Percentiles rank a stretch among this genome's conserved stretches.
These are phyloP conservation scores for Lineolata rhizophorae DNA, from an alignment of 495 filamentous ascomycete genomes.

Conservation along the genomic window DNA sequence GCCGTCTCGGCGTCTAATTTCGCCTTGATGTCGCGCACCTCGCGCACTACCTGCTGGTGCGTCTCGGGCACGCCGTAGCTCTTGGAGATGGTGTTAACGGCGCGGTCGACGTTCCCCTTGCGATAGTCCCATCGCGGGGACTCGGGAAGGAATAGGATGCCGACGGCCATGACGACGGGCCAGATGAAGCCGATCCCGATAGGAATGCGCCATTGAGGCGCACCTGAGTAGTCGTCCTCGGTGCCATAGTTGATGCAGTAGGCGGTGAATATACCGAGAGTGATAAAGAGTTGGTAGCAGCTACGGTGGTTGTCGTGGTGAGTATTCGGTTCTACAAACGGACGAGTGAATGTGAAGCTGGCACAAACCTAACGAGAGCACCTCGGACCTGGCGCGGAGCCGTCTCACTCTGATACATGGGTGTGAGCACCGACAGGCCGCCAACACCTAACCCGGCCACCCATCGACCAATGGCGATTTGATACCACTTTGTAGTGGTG, in stretches of 20 bases:
- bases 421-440: slow-evolving; percentile 12
- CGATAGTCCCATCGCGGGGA: slow-evolving; percentile 19
- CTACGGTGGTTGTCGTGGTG: too few species aligned
- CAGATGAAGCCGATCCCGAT: slow-evolving; percentile 63
- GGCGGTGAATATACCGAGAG: slow-evolving; percentile 64
- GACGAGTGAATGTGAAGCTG: not conserved
- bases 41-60: slow-evolving; percentile 39
- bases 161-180: slow-evolving; percentile 47
- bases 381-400: slow-evolving; percentile 14
- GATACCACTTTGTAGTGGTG: slow-evolving; percentile 12
- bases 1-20: slow-evolving; percentile 9
- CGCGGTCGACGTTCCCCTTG: slow-evolving; percentile 21
- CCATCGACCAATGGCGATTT: slow-evolving; percentile 14
- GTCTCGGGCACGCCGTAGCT: slow-evolving; percentile 45
- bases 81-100: slow-evolving; percentile 43
- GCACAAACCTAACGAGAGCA: slow-evolving; percentile 10
- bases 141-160: slow-evolving; percentile 21
- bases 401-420: slow-evolving; percentile 15
- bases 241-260: slow-evolving; percentile 71
- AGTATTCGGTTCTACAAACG: slow-evolving; percentile 1
- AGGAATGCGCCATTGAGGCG: slow-evolving; percentile 55
- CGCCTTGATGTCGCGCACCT: slow-evolving; percentile 38
- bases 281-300: slow-evolving; percentile 73
- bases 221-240: slow-evolving; percentile 20
- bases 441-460: slow-evolving; percentile 16